Conservation (phyloP, 1,284 basidiomycete species). For the Irpex sp. region DNA sequence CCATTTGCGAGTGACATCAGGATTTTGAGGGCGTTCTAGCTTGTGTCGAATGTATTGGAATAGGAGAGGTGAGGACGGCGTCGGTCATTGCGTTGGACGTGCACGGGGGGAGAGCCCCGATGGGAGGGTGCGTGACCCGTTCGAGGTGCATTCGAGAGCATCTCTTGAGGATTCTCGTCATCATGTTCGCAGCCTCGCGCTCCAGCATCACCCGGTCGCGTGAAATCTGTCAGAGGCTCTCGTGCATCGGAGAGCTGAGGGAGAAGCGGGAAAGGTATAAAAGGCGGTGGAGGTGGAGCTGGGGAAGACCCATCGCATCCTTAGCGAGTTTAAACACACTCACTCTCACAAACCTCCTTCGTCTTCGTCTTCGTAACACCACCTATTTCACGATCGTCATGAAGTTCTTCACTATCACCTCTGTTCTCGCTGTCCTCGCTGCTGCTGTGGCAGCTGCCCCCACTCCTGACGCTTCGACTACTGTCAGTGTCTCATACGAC, state of each 20-base stretch:
- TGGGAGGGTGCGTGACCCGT: neutral
- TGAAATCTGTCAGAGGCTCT: neutral
- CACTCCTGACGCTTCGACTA: slow-evolving; percentile 21
- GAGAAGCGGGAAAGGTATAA: neutral
- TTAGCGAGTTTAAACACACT: neutral
- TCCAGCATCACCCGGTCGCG: neutral
- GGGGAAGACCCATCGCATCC: neutral
- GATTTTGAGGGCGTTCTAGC: neutral
- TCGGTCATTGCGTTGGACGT: neutral
- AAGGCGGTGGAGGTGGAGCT: neutral
- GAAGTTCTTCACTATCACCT: slow-evolving; percentile 20
- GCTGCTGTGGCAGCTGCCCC: slow-evolving; percentile 11
- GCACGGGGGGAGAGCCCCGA: neutral
- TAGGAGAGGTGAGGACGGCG: neutral
- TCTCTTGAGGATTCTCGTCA: neutral
- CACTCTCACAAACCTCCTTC: neutral
- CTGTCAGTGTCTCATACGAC: slow-evolving; percentile 39
- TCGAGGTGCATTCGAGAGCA: neutral
- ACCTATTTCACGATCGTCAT: slow-evolving; percentile 9
- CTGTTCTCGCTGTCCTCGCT: slow-evolving; percentile 17
- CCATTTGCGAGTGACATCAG: neutral
- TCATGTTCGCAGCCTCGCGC: neutral
- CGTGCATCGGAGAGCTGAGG: neutral
- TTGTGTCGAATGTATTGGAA: neutral
- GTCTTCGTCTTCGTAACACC: neutral